Evolutionary conservation across 148 eudicot genomes (phyloP), one percentile per base, ranked within the genome.

Genomic region (Heliamphora exappendiculata): DNA sequence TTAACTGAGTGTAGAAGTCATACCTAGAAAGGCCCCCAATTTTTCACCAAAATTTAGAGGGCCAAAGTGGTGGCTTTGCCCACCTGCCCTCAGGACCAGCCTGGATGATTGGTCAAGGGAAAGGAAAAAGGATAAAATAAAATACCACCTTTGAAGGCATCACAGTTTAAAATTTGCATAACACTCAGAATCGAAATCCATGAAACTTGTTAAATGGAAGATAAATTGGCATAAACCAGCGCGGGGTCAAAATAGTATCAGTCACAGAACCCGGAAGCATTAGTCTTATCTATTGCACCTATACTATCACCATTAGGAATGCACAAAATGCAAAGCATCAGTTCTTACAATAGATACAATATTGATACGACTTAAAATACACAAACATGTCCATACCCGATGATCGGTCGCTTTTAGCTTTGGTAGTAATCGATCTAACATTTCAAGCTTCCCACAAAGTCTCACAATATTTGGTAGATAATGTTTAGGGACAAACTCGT

Each of bases 381-480:
- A 66, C 6, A 82, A 69, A 59, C 39, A 39, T 22, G 70, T 55
- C 24, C 81, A 74, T 92, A 95, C 99, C 91, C 99, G 93, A 82
- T 95, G 99, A 86, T 88, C 91, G 34, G 99, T 92, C 66, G 96
- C 99, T 87, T 91, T 89, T 26, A 95, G 93, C 84, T 95, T 95
- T 64, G 99, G 99, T 49, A 95, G 86, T 80, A 95, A 79, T 17
- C 99, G 88, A 84, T 95, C 99, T 57, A 95, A 83, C 98, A 95
- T 93, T 90, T 95, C 99, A 82, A 95, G 94, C 88, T 95, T 95
- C 68, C 99, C 99, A 81, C 99, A 95, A 44, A 93, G 85, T 79
- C 99, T 85, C 78, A 95, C 84, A 73, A 95, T 74, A 55, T 87
- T 91, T 29, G 99, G 99, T 69, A 95, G 87, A 84, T 85, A 95